A percentile compares a stretch with the other conserved stretches of the same genome.
Conservation (phyloP, 148 eudicot species). For the Silene conica region DNA sequence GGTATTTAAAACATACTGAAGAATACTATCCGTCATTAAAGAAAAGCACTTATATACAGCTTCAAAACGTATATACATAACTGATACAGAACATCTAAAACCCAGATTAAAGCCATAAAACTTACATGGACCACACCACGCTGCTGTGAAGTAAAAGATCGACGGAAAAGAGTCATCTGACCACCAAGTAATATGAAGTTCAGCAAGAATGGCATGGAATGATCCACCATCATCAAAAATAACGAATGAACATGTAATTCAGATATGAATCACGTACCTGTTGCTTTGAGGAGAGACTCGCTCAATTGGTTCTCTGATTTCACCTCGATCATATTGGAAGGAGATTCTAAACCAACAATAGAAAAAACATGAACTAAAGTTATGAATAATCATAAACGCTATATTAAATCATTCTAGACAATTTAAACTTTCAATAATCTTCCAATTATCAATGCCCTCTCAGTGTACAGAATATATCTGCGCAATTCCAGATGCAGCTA, state of each 20-base stretch:
- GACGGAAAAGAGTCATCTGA: constrained; percentile 73
- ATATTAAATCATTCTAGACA: not conserved
- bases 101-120: not conserved
- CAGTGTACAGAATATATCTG: not conserved
- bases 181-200: constrained; percentile 2
- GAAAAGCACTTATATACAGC: too few relatives aligned
- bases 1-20: not conserved
- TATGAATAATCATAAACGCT: too few relatives aligned
- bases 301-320: constrained; percentile 71
- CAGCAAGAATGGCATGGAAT: not conserved
- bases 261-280: constrained; percentile 40
- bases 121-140: constrained; percentile 98
- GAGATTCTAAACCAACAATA: constrained; percentile 24
- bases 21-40: not conserved
- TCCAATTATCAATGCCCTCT: not conserved
- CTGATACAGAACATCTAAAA: not conserved
- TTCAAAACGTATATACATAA: too few relatives aligned
- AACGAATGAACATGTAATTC: not conserved
- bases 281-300: constrained; percentile 54
- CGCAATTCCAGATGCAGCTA: not conserved
- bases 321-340: constrained; percentile 56
- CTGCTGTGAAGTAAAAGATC: constrained; percentile 89
- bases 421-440: not conserved
- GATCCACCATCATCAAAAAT: not conserved
- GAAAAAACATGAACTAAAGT: not conserved